Evolutionary conservation across 176 grass and related monocot species (phyloP).

Genomic region (Ananas comosus): DNA sequence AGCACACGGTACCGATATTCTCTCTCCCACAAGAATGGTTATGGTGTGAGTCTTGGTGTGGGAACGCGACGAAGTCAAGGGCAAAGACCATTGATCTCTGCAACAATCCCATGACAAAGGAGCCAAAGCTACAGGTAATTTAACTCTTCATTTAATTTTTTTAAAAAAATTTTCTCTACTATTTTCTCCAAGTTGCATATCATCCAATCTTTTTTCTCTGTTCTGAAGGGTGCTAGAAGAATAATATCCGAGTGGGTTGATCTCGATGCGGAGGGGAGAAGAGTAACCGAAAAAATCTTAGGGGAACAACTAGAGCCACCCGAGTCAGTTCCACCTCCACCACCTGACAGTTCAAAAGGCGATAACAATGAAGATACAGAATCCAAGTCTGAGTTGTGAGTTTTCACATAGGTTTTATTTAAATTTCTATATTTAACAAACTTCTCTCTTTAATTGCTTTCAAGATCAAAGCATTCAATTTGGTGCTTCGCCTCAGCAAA

Average conservation of each 20-base stretch:
- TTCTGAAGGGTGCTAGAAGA: constrained; percentile 71
- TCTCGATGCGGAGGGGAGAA: constrained; percentile 68
- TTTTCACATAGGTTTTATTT: background rate
- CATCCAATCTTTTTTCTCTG: background rate
- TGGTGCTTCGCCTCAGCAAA: no score
- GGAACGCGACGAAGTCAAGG: constrained; percentile 81
- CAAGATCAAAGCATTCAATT: no score
- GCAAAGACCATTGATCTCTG: constrained; percentile 98
- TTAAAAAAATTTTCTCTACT: background rate
- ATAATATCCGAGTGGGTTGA: constrained; percentile 89
- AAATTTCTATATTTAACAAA: background rate
- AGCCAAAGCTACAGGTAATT: constrained; percentile 92
- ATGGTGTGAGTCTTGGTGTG: constrained; percentile 99
- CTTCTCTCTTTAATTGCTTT: no score
- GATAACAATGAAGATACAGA: constrained; percentile 17
- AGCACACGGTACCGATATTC: constrained; percentile 96
- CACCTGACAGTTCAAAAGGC: constrained; percentile 29
- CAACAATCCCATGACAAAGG: constrained; percentile 99
- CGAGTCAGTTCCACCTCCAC: constrained; percentile 13
- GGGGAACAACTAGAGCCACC: constrained; percentile 39
- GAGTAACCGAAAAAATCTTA: constrained; percentile 57
- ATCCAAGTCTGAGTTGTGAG: constrained; percentile 57
- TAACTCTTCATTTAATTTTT: constrained; percentile 2
- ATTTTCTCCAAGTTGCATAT: background rate
- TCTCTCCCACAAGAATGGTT: constrained; percentile 99